A percentile compares a stretch with the other conserved stretches of the same genome.
These are phyloP conservation scores for Alnus glutinosa DNA, from an alignment of 306 rosid genomes.

Conservation along the genomic window DNA sequence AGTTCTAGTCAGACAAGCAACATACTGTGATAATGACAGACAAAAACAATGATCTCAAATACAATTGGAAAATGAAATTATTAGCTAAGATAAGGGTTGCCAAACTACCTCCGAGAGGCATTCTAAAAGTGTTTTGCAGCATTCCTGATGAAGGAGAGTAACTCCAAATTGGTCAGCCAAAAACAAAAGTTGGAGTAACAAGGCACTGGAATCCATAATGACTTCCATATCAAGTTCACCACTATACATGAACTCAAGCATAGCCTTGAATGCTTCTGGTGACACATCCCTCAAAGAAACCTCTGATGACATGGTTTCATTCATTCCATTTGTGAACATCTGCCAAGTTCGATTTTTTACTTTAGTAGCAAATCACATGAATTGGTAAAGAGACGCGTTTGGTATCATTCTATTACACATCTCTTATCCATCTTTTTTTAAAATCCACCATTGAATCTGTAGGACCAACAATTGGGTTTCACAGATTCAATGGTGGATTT, in stretches of 20 bases:
- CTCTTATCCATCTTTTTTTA: no score
- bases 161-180: slow-evolving; percentile 95
- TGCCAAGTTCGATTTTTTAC: slow-evolving; percentile 37
- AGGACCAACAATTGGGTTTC: no score
- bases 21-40: slow-evolving; percentile 35
- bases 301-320: slow-evolving; percentile 80
- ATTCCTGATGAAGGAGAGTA: slow-evolving; percentile 83
- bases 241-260: slow-evolving; percentile 80
- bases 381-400: background rate
- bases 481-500: no score
- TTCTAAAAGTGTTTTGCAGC: slow-evolving; percentile 85
- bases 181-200: slow-evolving; percentile 73
- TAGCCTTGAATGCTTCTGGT: slow-evolving; percentile 74
- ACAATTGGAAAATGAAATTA: slow-evolving; percentile 29
- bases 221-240: slow-evolving; percentile 60
- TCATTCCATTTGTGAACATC: slow-evolving; percentile 99
- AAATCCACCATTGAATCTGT: no score
- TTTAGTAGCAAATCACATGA: slow-evolving; percentile 17
- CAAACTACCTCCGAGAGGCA: slow-evolving; percentile 90
- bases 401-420: no score
- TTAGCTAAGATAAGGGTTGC: slow-evolving; percentile 33
- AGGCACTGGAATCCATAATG: slow-evolving; percentile 55
- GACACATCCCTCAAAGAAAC: slow-evolving; percentile 70
- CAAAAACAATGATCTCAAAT: slow-evolving; percentile 30
- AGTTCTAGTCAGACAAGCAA: slow-evolving; percentile 48